Base-by-base conservation (phyloP, 805 yeast species). In the Naumovozyma baii region DNA sequence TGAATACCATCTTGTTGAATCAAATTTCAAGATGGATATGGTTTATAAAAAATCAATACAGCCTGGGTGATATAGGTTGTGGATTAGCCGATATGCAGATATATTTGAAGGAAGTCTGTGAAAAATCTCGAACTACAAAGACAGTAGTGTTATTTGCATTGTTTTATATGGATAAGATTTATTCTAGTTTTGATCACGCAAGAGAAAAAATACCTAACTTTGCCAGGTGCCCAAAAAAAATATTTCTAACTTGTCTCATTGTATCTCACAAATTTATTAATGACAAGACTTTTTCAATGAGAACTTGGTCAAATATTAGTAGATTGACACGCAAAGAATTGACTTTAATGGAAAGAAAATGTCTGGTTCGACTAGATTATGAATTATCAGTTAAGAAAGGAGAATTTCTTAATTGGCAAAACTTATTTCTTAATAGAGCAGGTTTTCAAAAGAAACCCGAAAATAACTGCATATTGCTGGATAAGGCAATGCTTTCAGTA, bases 91-190 rank as follows among this genome's bases (percentile, higher is more conserved):
- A 22, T 13, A 43, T 47, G 15, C 37, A 29, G 26, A 17, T 38
- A n/a, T 55, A 51, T 36, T 26, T 53, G 7, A 44, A 40, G 33
- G 54, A 50, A 40, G 42, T 55, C 12, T 35, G 51, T 28, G 49
- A 46, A 35, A 47, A 58, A 41, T 49, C 58, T 15, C 51, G 48
- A 39, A 47, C 50, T 20, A 46, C 49, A 19, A 48, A 44, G 33
- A 36, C 42, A 18, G 39, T 42, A 10, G 37, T 48, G 8, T 16
- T 52, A 4, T 33, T 48, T 26, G 51, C 60, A 2, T 38, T 49
- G 2, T 46, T 37, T 35, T 52, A 51, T 37, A 48, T 52, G 31
- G 38, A 46, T 20, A 43, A 46, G 32, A 18, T 46, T 8, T 36
- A 37, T 12, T 17, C 22, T 9, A 15, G 26, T 3, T 5, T 5